These are phyloP conservation scores for Rusavskia elegans DNA, from an alignment of 495 filamentous ascomycete species.

Conservation along the genomic window DNA sequence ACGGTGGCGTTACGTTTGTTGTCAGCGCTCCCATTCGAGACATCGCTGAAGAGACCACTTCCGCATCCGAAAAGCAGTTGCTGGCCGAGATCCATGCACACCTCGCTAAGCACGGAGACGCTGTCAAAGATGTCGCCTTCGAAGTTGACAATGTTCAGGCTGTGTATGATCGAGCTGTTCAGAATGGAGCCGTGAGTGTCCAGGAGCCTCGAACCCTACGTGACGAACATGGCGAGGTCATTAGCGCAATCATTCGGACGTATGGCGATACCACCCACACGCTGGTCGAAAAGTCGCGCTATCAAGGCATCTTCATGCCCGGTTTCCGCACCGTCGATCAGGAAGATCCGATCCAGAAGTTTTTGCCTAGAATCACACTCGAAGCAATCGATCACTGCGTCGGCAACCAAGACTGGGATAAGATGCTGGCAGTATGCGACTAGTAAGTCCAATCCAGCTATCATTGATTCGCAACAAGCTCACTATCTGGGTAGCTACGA, in stretches of 20 bases:
- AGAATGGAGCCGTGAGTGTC: constrained; percentile 50
- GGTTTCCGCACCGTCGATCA: constrained; percentile 43
- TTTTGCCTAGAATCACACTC: constrained; percentile 46
- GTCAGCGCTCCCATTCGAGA: constrained; percentile 68
- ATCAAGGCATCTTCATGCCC: constrained; percentile 62
- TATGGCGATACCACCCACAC: constrained; percentile 92
- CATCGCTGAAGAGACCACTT: constrained; percentile 30
- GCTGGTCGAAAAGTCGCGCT: constrained; percentile 48
- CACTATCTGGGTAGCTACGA: constrained; percentile 43
- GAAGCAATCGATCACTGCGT: constrained; percentile 81
- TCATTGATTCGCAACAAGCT: not conserved
- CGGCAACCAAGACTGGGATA: constrained; percentile 81
- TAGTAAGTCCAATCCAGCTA: constrained; percentile 32
- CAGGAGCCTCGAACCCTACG: constrained; percentile 33
- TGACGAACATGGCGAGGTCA: constrained; percentile 38
- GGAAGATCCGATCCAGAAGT: constrained; percentile 31
- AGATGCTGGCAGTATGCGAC: constrained; percentile 70
- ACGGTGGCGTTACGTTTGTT: constrained; percentile 65
- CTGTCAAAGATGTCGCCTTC: constrained; percentile 81
- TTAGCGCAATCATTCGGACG: constrained; percentile 61
- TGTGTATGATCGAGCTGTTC: constrained; percentile 54
- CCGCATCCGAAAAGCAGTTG: constrained; percentile 33
- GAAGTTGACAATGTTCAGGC: constrained; percentile 71
- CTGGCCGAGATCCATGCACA: constrained; percentile 60
- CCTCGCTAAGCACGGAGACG: constrained; percentile 70